Evolutionary conservation across 305 asterid genomes (phyloP), one percentile per base, ranked within the genome.

Genomic region (Solanum hybrid): DNA sequence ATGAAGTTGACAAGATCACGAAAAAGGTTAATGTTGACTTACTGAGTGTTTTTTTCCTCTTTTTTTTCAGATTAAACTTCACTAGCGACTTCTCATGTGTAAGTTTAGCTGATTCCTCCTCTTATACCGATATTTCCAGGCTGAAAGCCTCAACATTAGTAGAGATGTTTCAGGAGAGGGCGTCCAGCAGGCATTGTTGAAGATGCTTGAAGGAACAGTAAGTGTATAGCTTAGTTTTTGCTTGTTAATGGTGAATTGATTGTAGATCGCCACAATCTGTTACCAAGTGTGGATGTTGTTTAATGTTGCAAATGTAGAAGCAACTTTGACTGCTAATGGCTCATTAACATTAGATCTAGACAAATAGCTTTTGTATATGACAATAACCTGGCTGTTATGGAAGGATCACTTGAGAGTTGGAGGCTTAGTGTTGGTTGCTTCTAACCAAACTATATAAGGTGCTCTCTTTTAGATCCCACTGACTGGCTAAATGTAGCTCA

Each of bases 151-250:
- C 84, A 96, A 96, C 91, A 95, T 96, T 89, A 96, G 99, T 91
- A 92, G 99, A 92, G 99, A 96, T 90, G 99, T 96, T 26, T 96
- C 99, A 17, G 99, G 98, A 69, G 99, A 96, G 94, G 99, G 99
- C 37, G 99, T 96, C 89, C 99, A 95, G 91, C 99, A 96, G 91
- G 98, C 99, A 84, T 93, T 96, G 79, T 91, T 96, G 92, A 96
- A 96, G 92, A 96, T 96, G 98, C 99, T 97, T n/a, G 99, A 97
- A 94, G 99, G 99, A 56, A 97, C 99, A 81, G 99, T 97, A 93
- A 94, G 99, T 91, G 90, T 89, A 91, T 32, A 78, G 78, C 89
- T 80, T 88, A 79, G 10, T 78, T 40, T 81, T 32, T 51, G 42
- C 73, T 56, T 85, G 80, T 88, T 32, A 66, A 60, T 40, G 72